Evolutionary conservation across 1,284 basidiomycete genomes (phyloP), one percentile per base, ranked within the genome.

Genomic region (Sanguinoderma infundibulare): DNA sequence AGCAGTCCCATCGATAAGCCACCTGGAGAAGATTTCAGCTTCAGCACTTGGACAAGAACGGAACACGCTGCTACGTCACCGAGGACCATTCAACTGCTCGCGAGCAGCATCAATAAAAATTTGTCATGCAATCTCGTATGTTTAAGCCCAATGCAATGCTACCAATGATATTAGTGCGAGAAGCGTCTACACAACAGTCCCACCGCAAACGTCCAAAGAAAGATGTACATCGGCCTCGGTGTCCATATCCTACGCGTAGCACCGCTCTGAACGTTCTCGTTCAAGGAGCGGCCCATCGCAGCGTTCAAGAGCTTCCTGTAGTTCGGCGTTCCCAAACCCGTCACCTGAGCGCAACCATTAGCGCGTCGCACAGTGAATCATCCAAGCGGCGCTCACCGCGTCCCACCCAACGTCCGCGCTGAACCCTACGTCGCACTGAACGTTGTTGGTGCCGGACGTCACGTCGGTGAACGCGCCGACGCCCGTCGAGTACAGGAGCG

Each of bases 291-390:
- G 6, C 49, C 49, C 20, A 17, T 24, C 12, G 53, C 55, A 2
- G 59, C 50, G n/a, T 46, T 26, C 63, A 82, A 80, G 60, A 88
- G 72, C 68, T 80, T 82, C 51, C 77, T 67, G 70, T 87, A 88
- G 68, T 88, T 79, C 6, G 85, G 86, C 8, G 86, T 87, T 3
- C 87, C 87, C 28, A 87, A 71, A 4, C 87, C 86, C 53, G 85
- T 87, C 42, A 86, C 81, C 83, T 85, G n/a, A 8, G 7, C 4
- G 6, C 6, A 20, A 26, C 14, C 17, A 14, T 14, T 2, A 26
- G 42, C 14, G 12, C 42, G 17, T 15, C 42, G 12, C 24, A 24
- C 5, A 44, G 24, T 5, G 14, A 5, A 28, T n/a, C n/a, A n/a
- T 26, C 5, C 3, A 17, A 17, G 24, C 9, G 15, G 20, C 0